Conservation (phyloP, 805 yeast species). For the Cyberlindnera saturnus region DNA sequence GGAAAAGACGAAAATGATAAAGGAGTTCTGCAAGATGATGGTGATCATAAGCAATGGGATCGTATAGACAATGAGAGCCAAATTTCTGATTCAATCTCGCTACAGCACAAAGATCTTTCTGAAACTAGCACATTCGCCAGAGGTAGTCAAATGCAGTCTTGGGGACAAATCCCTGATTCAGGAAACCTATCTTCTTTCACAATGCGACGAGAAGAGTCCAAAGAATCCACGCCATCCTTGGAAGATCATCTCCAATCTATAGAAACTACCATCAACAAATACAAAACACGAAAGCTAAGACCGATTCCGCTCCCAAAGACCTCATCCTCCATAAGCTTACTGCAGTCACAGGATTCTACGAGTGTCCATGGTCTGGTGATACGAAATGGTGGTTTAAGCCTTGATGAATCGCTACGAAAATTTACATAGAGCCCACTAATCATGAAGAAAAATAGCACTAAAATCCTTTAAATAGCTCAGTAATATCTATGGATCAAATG, state of each 20-base stretch:
- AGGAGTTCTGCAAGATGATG: too few species aligned
- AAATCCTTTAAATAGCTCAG: neutral
- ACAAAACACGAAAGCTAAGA: neutral
- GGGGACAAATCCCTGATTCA: neutral
- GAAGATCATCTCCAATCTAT: neutral
- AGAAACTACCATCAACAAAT: constrained; percentile 1
- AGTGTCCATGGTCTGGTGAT: neutral
- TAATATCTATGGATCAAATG: neutral
- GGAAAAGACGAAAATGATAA: too few species aligned
- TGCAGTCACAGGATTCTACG: neutral
- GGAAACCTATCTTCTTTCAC: neutral
- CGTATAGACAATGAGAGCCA: neutral
- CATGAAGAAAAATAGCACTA: too few species aligned
- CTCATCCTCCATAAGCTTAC: neutral
- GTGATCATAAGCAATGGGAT: too few species aligned
- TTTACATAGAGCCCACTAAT: neutral
- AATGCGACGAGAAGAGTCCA: neutral
- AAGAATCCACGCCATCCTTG: neutral
- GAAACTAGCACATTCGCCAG: neutral
- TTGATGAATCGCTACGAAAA: neutral
- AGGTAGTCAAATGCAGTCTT: neutral
- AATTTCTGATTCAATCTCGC: neutral
- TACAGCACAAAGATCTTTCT: neutral
- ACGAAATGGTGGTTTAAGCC: neutral
- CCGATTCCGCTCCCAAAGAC: constrained; percentile 1